A percentile compares a stretch with the other conserved stretches of the same genome.
Evolutionary conservation across 2,329 filamentous ascomycete species (phyloP).

Genomic region (Exophiala phaeomuriformis): DNA sequence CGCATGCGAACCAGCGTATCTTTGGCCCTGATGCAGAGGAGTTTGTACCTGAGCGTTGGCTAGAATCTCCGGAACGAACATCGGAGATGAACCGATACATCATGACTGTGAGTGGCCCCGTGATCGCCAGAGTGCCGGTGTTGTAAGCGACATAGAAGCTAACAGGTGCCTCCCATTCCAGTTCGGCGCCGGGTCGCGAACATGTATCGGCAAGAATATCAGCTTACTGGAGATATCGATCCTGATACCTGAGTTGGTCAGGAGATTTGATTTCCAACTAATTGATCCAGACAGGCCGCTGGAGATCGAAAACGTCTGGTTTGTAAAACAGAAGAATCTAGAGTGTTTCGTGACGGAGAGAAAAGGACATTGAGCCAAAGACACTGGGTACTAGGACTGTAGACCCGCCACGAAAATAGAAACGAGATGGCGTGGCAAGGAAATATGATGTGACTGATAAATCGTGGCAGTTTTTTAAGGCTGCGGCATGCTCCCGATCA

Average conservation of each 20-base stretch:
- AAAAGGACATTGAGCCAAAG: not conserved
- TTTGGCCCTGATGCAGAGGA: constrained; percentile 23
- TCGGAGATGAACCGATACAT: constrained; percentile 4
- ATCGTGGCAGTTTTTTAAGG: too few relatives aligned
- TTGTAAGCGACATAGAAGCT: not conserved
- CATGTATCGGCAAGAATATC: constrained; percentile 28
- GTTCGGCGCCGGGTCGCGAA: constrained; percentile 47
- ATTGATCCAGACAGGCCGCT: constrained; percentile 3
- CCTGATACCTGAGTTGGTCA: constrained; percentile 19
- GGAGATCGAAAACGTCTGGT: constrained; percentile 39
- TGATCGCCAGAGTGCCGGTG: not conserved
- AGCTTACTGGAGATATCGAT: constrained; percentile 10
- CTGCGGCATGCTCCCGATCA: too few relatives aligned
- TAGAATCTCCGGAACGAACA: constrained; percentile 17
- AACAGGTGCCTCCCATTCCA: constrained; percentile 25
- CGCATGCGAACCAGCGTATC: constrained; percentile 21
- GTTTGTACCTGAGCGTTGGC: constrained; percentile 29
- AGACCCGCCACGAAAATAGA: too few relatives aligned
- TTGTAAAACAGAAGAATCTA: constrained; percentile 34
- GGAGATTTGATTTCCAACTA: constrained; percentile 8
- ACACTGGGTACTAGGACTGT: too few relatives aligned
- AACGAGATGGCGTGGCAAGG: too few relatives aligned
- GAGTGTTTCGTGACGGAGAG: constrained; percentile 17
- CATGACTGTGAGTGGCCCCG: not conserved
- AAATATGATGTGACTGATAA: too few relatives aligned